Percentiles rank a stretch among this genome's conserved stretches.
phyloP scores from a whole-genome alignment of 192 early-diverging fungal genomes.

The Backusella westeae region DNA sequence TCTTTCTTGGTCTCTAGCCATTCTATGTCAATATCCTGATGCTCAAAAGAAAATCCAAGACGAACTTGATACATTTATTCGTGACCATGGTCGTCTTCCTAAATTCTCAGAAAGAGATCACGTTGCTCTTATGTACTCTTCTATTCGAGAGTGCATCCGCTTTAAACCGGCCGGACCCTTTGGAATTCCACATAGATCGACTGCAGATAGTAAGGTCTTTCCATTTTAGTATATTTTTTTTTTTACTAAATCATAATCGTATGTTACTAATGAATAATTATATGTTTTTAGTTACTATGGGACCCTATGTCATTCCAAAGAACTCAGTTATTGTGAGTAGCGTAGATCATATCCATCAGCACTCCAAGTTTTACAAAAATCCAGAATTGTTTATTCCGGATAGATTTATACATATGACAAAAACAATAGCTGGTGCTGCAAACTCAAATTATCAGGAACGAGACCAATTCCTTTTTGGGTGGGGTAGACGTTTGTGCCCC shows the following conservation, averaged over 20 bases:
- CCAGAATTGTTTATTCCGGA: conserved; percentile 51
- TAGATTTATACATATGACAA: conserved; percentile 24
- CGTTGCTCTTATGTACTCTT: conserved; percentile 15
- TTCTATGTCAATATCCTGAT: conserved; percentile 22
- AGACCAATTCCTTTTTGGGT: conserved; percentile 18
- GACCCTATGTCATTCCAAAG: conserved; percentile 48
- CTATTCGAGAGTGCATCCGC: conserved; percentile 19
- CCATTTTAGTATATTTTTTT: background rate
- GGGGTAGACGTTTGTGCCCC: conserved; percentile 9
- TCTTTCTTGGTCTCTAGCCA: conserved; percentile 17
- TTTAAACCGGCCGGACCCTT: background rate
- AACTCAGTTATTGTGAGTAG: conserved; percentile 45
- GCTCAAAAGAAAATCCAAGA: conserved; percentile 4
- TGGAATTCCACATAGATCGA: conserved; percentile 5
- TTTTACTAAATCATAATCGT: background rate
- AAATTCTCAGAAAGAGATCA: background rate
- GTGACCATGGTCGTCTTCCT: background rate
- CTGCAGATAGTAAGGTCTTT: conserved; percentile 11
- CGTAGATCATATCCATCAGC: conserved; percentile 45
- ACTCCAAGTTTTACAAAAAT: conserved; percentile 29
- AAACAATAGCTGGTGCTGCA: conserved; percentile 9
- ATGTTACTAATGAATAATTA: background rate
- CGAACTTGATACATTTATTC: conserved; percentile 16
- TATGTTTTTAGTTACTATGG: conserved; percentile 1
- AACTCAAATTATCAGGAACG: conserved; percentile 6